phyloP scores from a whole-genome alignment of 2,329 filamentous ascomycete genomes.

The Penicillium digitatum region DNA sequence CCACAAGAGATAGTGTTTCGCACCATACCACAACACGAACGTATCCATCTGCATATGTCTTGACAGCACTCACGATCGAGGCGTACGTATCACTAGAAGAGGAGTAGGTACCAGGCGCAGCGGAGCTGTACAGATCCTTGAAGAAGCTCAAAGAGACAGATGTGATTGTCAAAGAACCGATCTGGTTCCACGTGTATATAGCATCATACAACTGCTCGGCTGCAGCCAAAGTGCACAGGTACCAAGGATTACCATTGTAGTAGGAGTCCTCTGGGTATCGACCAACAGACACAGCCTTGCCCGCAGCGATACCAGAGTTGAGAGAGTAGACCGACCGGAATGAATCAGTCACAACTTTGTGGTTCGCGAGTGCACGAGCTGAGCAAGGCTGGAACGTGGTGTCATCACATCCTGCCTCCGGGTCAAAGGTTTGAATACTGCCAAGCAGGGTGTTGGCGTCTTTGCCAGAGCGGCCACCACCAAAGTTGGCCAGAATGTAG shows the following conservation, averaged over 20 bases:
- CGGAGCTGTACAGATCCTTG: conserved; percentile 57
- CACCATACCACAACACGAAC: conserved; percentile 42
- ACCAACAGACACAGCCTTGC: conserved; percentile 47
- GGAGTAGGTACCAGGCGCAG: conserved; percentile 60
- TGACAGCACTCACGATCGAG: conserved; percentile 57
- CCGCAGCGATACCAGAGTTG: conserved; percentile 31
- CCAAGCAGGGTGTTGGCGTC: conserved; percentile 65
- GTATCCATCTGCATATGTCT: conserved; percentile 59
- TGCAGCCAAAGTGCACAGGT: conserved; percentile 69
- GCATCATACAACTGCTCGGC: conserved; percentile 79
- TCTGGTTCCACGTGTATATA: conserved; percentile 64
- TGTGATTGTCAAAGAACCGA: conserved; percentile 62
- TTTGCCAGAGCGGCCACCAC: conserved; percentile 61
- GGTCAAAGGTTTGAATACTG: conserved; percentile 44
- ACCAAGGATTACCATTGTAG: conserved; percentile 76
- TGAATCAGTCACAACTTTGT: conserved; percentile 70
- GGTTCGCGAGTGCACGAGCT: conserved; percentile 64
- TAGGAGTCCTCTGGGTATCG: conserved; percentile 70
- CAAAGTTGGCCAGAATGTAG: conserved; percentile 65
- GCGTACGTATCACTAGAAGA: conserved; percentile 54
- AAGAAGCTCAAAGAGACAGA: conserved; percentile 67
- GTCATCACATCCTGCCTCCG: conserved; percentile 33
- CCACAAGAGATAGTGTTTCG: fast-evolving
- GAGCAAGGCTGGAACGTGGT: conserved; percentile 75
- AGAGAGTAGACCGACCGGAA: conserved; percentile 68